Percentiles rank a stretch among this genome's conserved stretches.
These are phyloP conservation scores for Phytophthora pluvialis DNA, from an alignment of 352 stramenopile genomes.

Conservation along the genomic window DNA sequence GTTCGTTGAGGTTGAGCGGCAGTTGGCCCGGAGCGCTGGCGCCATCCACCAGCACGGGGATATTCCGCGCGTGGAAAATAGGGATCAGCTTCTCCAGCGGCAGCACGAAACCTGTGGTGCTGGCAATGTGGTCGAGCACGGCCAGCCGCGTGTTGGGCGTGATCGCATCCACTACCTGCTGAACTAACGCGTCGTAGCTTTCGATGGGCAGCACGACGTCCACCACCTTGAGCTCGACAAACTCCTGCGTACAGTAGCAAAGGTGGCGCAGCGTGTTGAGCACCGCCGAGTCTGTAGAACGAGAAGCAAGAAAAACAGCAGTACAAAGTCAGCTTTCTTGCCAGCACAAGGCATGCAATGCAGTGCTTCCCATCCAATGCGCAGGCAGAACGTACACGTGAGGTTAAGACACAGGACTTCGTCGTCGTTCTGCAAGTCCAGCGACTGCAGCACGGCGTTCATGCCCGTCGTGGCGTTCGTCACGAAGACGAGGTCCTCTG, in stretches of 20 bases:
- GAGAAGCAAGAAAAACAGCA: constrained; percentile 10
- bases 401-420: constrained; percentile 89
- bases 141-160: constrained; percentile 85
- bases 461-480: constrained; percentile 87
- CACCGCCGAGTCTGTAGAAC: constrained; percentile 68
- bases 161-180: constrained; percentile 77
- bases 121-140: constrained; percentile 87
- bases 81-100: constrained; percentile 86
- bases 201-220: constrained; percentile 75
- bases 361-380: background rate
- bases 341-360: background rate
- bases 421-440: constrained; percentile 88
- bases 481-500: constrained; percentile 87
- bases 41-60: constrained; percentile 83
- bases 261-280: constrained; percentile 85
- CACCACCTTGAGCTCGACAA: constrained; percentile 89
- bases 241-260: constrained; percentile 89
- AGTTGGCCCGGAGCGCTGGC: constrained; percentile 80
- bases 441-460: constrained; percentile 84
- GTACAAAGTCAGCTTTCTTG: background rate
- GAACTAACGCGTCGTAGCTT: constrained; percentile 71
- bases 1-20: constrained; percentile 66
- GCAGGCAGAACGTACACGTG: constrained; percentile 61
- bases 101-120: constrained; percentile 76
- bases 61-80: constrained; percentile 77